A percentile compares a stretch with the other conserved stretches of the same genome.
Evolutionary conservation across 2,329 filamentous ascomycete genomes (phyloP).

Genomic region (Trichoderma koningii): DNA sequence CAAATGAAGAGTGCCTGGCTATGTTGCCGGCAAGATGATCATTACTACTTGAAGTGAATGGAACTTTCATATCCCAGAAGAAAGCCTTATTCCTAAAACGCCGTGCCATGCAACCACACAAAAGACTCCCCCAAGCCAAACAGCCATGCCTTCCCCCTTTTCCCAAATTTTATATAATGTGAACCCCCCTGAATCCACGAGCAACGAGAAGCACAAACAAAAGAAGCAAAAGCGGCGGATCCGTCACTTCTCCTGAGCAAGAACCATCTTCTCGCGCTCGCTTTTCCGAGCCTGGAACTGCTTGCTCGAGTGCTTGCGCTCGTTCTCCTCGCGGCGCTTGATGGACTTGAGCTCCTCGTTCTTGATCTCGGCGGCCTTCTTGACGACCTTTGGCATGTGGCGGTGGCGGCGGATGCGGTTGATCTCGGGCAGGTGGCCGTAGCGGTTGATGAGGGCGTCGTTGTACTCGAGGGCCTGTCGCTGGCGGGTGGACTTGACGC

Average conservation of each 20-base stretch:
- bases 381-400: slow-evolving; percentile 87
- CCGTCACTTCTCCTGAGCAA: slow-evolving; percentile 62
- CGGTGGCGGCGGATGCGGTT: slow-evolving; percentile 86
- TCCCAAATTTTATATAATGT: neutral
- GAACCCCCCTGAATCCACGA: neutral
- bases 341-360: slow-evolving; percentile 81
- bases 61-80: neutral
- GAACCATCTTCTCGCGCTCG: slow-evolving; percentile 90
- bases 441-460: slow-evolving; percentile 77
- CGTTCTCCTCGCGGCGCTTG: slow-evolving; percentile 91
- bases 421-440: slow-evolving; percentile 95
- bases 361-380: slow-evolving; percentile 97
- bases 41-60: neutral
- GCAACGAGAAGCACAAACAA: neutral
- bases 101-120: slow-evolving; percentile 39
- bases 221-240: neutral
- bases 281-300: slow-evolving; percentile 70
- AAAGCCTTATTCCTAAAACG: slow-evolving; percentile 33
- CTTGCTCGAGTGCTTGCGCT: slow-evolving; percentile 87
- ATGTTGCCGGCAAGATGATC: neutral
- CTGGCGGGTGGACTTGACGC: slow-evolving; percentile 82
- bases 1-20: neutral
- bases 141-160: neutral
- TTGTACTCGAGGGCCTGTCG: slow-evolving; percentile 91
- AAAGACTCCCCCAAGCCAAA: slow-evolving; percentile 1